Conservation (phyloP, 495 filamentous ascomycete genomes). For the Trichoderma orchidacearum region DNA sequence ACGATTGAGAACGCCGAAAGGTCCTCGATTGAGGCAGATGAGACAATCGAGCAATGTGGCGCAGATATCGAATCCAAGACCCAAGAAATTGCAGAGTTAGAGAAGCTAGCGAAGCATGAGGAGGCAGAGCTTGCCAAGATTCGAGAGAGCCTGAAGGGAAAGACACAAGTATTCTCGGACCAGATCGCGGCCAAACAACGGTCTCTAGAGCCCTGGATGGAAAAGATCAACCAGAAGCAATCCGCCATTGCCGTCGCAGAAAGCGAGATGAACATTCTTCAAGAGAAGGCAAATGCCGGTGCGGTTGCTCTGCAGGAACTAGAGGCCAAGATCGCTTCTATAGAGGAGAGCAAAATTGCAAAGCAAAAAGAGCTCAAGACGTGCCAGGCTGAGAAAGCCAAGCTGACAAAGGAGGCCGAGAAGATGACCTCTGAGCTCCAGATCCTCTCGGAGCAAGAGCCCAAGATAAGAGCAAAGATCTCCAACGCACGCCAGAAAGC, state of each 20-base stretch:
- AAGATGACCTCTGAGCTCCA: constrained; percentile 58
- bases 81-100: constrained; percentile 55
- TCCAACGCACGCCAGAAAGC: constrained; percentile 85
- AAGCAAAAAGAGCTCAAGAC: constrained; percentile 68
- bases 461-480: constrained; percentile 63
- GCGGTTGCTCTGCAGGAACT: constrained; percentile 71
- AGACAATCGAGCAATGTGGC: constrained; percentile 60
- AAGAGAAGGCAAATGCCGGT: constrained; percentile 77
- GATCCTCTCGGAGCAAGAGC: constrained; percentile 60
- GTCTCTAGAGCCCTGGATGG: constrained; percentile 89
- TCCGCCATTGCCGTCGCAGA: constrained; percentile 88
- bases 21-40: constrained; percentile 58
- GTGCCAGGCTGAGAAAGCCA: constrained; percentile 54
- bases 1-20: constrained; percentile 49
- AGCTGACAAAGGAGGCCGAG: constrained; percentile 59
- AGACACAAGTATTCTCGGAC: constrained; percentile 87
- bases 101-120: constrained; percentile 58
- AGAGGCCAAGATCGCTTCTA: constrained; percentile 59
- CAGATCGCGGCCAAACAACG: constrained; percentile 88
- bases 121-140: constrained; percentile 71
- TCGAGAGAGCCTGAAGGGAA: constrained; percentile 77
- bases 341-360: constrained; percentile 50
- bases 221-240: constrained; percentile 89
- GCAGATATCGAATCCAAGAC: constrained; percentile 66
- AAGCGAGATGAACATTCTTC: constrained; percentile 82